Evolutionary conservation across 1,284 basidiomycete genomes (phyloP), one percentile per base, ranked within the genome.

Genomic region (Termitomyces sp.): DNA sequence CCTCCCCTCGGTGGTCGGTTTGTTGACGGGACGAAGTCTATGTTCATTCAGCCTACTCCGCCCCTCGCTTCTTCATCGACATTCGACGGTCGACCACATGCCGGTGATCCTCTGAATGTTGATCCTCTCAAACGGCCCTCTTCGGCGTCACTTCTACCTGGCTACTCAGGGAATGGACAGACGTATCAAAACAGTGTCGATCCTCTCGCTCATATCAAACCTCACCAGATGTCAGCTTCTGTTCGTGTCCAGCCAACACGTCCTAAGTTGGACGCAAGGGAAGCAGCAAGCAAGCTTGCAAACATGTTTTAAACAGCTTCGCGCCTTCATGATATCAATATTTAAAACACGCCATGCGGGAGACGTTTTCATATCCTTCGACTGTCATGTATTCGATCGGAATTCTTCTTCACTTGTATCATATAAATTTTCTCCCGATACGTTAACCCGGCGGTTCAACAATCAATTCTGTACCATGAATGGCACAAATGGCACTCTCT

Each of bases 271-370:
- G 89, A 92, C 67, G 83, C 90, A 6, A 76, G 82, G 59, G 84
- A 91, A 66, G 89, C 89, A n/a, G 89, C 90, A 19, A 90, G 87
- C 66, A 91, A 91, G 66, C 75, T 92, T 51, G 89, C 88, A 7
- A 91, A 91, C 64, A 88, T 91, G 84, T 88, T 91, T 64, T 91
- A 71, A 68, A 40, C 10, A 18, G 19, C 31, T 18, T 24, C 9
- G 28, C 30, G 24, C 18, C 10, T 7, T 28, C 5, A n/a, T 34
- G 16, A 35, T 48, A 21, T 13, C n/a, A 9, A 35, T 37, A 41
- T 14, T 24, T 35, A 13, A 35, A 33, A 31, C 16, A 30, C 18
- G 28, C 18, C 11, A 30, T 31, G 18, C 19, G 30, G 38, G 24
- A 40, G n/a, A 39, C n/a, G 11, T 5, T 21, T 16, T 24, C 21